Evolutionary conservation across 2,329 filamentous ascomycete species (phyloP).

Genomic region (Ascochyta pisi): DNA sequence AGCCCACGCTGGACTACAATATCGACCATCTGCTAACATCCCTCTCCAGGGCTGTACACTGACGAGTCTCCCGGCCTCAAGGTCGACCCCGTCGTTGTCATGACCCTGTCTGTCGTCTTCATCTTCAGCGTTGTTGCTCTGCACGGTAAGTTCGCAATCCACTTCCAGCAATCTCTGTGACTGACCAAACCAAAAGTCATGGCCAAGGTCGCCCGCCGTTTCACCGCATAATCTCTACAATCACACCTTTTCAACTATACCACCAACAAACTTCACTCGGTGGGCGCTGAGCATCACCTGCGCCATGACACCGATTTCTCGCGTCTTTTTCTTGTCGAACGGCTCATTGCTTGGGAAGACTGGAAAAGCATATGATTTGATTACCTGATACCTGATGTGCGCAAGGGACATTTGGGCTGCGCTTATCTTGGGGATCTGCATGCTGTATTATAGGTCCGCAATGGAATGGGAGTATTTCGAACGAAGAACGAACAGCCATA

Average conservation of each 20-base stretch:
- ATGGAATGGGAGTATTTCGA: conserved; percentile 31
- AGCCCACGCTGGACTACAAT: neutral
- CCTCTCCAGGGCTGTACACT: conserved; percentile 81
- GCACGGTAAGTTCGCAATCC: conserved; percentile 72
- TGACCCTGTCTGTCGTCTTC: conserved; percentile 95
- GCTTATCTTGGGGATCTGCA: conserved; percentile 23
- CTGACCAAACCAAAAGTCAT: conserved; percentile 69
- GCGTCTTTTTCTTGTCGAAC: conserved; percentile 17
- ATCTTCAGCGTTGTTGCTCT: conserved; percentile 98
- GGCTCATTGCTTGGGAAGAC: conserved; percentile 26
- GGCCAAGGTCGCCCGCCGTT: conserved; percentile 91
- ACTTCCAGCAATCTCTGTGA: neutral
- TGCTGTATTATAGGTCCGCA: conserved; percentile 46
- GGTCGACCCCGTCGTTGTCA: conserved; percentile 96
- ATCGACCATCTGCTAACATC: conserved; percentile 1
- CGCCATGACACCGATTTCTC: conserved; percentile 9
- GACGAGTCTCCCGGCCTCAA: conserved; percentile 97
- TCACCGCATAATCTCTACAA: conserved; percentile 61
- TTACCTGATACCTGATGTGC: conserved; percentile 19
- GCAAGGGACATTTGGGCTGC: conserved; percentile 21
- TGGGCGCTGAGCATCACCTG: conserved; percentile 4
- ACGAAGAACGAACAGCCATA: neutral
- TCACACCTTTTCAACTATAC: conserved; percentile 16
- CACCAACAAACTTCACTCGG: conserved; percentile 7
- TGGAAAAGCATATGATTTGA: conserved; percentile 34